Evolutionary conservation across 2,329 filamentous ascomycete species (phyloP).

Genomic region (Diaporthe helianthi): DNA sequence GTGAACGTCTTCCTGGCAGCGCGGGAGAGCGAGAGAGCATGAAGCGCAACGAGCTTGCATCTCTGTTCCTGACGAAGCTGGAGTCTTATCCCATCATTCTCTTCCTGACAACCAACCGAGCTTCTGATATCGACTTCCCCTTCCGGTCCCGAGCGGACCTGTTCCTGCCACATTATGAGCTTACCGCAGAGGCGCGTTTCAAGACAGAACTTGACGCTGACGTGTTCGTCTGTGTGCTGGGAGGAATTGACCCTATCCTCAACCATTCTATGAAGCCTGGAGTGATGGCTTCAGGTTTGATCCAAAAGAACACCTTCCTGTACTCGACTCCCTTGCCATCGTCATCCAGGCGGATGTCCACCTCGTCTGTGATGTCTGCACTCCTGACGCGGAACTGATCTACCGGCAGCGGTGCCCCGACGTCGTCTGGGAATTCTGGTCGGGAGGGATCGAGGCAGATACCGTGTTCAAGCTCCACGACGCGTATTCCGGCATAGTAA

Average conservation of each 20-base stretch:
- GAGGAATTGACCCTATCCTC: conserved; percentile 1
- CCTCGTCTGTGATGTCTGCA: conserved; percentile 19
- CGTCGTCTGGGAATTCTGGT: conserved; percentile 5
- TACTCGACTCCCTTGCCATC: conserved; percentile 5
- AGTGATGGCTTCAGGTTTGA: conserved; percentile 5
- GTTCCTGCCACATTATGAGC: conserved; percentile 43
- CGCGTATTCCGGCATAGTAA: conserved; percentile 42
- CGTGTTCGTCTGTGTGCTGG: neutral
- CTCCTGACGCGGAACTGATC: conserved; percentile 22
- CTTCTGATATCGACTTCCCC: conserved; percentile 45
- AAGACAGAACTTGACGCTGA: conserved; percentile 37
- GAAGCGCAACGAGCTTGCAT: conserved; percentile 49
- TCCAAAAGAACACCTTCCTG: conserved; percentile 25
- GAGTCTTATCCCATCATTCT: conserved; percentile 49
- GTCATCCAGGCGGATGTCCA: neutral
- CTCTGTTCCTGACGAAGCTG: conserved; percentile 43
- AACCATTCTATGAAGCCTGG: conserved; percentile 29
- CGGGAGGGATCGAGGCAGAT: conserved; percentile 36
- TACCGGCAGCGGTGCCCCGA: conserved; percentile 2
- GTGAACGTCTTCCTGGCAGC: conserved; percentile 51
- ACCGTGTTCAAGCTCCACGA: conserved; percentile 47
- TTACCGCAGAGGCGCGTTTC: conserved; percentile 40
- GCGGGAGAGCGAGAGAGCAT: conserved; percentile 43
- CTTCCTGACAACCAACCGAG: conserved; percentile 48
- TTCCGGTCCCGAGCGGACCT: conserved; percentile 47